Conservation (phyloP, 495 filamentous ascomycete genomes). For the Penicillium manginii region DNA sequence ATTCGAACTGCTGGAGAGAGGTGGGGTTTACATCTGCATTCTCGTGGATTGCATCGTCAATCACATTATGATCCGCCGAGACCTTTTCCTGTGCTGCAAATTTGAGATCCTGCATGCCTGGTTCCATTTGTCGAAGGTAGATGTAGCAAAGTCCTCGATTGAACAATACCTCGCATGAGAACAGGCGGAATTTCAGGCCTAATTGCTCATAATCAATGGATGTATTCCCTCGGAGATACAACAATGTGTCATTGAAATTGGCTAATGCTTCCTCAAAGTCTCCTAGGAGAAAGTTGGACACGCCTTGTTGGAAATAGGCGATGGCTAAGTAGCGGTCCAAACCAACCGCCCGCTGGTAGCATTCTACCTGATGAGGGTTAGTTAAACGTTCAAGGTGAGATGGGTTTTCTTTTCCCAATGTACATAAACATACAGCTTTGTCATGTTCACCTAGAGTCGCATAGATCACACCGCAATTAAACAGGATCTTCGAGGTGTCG, state of each 20-base stretch:
- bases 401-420: too few species aligned
- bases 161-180: constrained; percentile 97
- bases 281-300: constrained; percentile 95
- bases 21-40: constrained; percentile 75
- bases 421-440: constrained; percentile 72
- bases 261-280: constrained; percentile 97
- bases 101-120: constrained; percentile 87
- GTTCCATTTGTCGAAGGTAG: constrained; percentile 87
- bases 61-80: constrained; percentile 93
- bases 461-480: constrained; percentile 98
- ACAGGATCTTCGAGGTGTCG: constrained; percentile 97
- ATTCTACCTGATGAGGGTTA: constrained; percentile 71
- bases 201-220: constrained; percentile 98
- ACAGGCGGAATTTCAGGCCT: constrained; percentile 93
- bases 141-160: constrained; percentile 98
- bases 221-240: constrained; percentile 94
- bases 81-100: constrained; percentile 97
- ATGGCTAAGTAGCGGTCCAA: constrained; percentile 95
- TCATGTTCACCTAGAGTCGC: constrained; percentile 97
- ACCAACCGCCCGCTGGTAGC: constrained; percentile 86
- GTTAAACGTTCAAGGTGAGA: not conserved
- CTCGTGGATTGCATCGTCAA: constrained; percentile 93
- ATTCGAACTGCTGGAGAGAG: not conserved
- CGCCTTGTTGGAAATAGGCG: constrained; percentile 97
- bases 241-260: constrained; percentile 97